Percentiles rank a stretch among this genome's conserved stretches.
Evolutionary conservation across 2,329 filamentous ascomycete genomes (phyloP).

Genomic region (Colletotrichum tropicicola): DNA sequence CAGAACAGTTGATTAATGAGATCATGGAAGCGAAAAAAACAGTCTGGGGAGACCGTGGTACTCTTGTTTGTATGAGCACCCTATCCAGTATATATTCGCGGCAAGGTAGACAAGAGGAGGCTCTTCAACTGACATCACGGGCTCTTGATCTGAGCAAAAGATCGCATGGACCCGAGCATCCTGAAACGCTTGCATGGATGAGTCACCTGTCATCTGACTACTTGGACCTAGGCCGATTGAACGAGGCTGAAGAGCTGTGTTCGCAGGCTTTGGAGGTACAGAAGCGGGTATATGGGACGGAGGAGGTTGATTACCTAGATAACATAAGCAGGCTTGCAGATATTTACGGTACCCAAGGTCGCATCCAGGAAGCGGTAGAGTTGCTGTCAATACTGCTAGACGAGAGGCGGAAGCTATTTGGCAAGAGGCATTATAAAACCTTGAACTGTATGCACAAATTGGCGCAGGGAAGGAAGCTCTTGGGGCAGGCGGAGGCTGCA

Average conservation of each 20-base stretch:
- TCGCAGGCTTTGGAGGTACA: neutral
- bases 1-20: neutral
- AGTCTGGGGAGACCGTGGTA: no score
- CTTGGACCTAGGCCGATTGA: neutral
- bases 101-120: no score
- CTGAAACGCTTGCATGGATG: rapidly evolving
- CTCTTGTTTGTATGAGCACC: no score
- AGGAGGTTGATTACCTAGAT: neutral
- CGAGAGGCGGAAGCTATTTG: neutral
- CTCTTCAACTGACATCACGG: neutral
- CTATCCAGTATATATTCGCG: no score
- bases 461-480: neutral
- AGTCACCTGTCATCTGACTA: neutral
- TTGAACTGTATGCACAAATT: neutral
- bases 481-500: neutral
- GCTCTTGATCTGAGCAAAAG: neutral
- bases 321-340: neutral
- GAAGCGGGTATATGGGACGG: neutral
- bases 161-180: rapidly evolving
- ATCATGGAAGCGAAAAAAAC: no score
- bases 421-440: neutral
- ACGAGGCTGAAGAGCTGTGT: neutral
- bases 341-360: neutral
- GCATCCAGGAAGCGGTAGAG: neutral
- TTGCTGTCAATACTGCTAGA: neutral